These are phyloP conservation scores for Calonectria pteridis DNA, from an alignment of 2,329 filamentous ascomycete species.

Conservation along the genomic window DNA sequence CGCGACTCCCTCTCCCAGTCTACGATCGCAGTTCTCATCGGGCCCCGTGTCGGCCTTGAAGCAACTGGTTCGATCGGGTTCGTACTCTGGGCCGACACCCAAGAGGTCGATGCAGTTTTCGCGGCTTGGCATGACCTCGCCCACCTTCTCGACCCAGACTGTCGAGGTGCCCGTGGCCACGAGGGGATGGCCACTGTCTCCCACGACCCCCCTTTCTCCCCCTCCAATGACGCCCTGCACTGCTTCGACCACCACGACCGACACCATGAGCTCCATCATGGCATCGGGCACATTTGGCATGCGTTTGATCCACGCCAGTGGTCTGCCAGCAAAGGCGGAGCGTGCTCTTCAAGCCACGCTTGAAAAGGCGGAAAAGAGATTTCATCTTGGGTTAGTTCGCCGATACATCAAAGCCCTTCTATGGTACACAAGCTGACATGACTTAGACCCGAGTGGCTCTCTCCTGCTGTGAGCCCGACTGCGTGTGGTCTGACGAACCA, in stretches of 20 bases:
- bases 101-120: conserved; percentile 41
- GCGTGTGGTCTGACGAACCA: conserved; percentile 61
- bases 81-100: conserved; percentile 34
- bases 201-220: conserved; percentile 54
- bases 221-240: conserved; percentile 64
- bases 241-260: conserved; percentile 52
- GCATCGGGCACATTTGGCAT: conserved; percentile 59
- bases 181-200: conserved; percentile 50
- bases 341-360: conserved; percentile 62
- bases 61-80: conserved; percentile 47
- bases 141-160: conserved; percentile 48
- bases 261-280: conserved; percentile 47
- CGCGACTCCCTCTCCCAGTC: conserved; percentile 43
- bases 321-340: conserved; percentile 61
- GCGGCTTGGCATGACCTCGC: conserved; percentile 46
- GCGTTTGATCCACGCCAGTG: conserved; percentile 62
- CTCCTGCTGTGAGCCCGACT: conserved; percentile 57
- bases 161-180: conserved; percentile 43
- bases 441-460: conserved; percentile 57
- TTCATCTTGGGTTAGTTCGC: conserved; percentile 52
- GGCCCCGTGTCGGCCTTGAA: conserved; percentile 50
- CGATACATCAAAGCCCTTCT: background rate
- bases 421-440: conserved; percentile 19
- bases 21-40: conserved; percentile 48
- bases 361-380: conserved; percentile 64